Conservation (phyloP, 73 alveolate genomes). For the Symbiodinium pilosum region DNA sequence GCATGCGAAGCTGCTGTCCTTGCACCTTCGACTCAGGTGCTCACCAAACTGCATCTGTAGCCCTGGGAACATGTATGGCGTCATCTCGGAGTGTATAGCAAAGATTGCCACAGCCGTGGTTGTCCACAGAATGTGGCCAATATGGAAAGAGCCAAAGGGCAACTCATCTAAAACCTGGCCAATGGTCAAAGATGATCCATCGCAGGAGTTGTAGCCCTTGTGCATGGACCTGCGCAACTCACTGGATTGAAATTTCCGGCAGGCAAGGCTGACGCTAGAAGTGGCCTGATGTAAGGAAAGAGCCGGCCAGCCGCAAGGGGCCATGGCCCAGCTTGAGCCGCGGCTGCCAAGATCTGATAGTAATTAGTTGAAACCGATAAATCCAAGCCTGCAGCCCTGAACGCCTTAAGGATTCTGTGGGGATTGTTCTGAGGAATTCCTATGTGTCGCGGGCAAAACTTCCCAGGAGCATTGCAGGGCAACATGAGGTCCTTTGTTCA, state of each 20-base stretch:
- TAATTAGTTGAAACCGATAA: too few relatives aligned
- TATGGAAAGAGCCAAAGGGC: conserved; percentile 66
- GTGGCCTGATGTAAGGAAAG: background rate
- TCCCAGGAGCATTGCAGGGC: too few relatives aligned
- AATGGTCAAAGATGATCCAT: background rate
- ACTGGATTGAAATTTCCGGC: background rate
- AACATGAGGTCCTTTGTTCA: too few relatives aligned
- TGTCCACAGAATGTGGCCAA: conserved; percentile 32
- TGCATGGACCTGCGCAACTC: conserved; percentile 51
- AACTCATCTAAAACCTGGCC: conserved; percentile 60
- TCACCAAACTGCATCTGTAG: conserved; percentile 51
- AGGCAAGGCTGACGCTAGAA: background rate
- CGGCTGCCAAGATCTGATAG: background rate
- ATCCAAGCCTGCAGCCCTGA: too few relatives aligned
- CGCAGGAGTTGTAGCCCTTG: conserved; percentile 84
- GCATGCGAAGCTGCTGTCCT: background rate
- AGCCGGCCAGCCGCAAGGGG: background rate
- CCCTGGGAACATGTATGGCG: conserved; percentile 85
- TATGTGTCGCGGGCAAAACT: too few relatives aligned
- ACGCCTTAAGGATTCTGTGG: too few relatives aligned
- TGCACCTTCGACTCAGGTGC: conserved; percentile 10
- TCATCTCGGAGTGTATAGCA: conserved; percentile 58
- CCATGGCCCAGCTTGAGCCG: conserved; percentile 23
- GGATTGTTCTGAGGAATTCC: too few relatives aligned
- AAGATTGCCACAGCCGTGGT: conserved; percentile 4